phyloP scores from a whole-genome alignment of 2,329 filamentous ascomycete genomes.

The Grosmannia huntii region DNA sequence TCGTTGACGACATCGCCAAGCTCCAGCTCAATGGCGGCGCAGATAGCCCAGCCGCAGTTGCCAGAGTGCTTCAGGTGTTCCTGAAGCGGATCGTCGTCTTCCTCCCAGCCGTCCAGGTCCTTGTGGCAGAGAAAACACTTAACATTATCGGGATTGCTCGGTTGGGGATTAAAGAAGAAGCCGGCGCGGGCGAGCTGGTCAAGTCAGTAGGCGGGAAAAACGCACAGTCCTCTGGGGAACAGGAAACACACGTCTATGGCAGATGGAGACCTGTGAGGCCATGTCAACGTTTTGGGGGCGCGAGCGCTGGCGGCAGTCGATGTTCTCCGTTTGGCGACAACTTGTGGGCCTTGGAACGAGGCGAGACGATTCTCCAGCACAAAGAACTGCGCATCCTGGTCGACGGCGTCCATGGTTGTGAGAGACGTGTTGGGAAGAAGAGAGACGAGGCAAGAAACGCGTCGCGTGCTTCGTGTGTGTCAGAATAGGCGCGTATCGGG shows the following conservation, averaged over 20 bases:
- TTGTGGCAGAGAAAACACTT: slow-evolving; percentile 79
- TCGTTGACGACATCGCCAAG: slow-evolving; percentile 51
- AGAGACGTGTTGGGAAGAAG: neutral
- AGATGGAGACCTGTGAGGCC: slow-evolving; percentile 64
- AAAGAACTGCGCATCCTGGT: slow-evolving; percentile 35
- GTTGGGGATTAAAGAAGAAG: slow-evolving; percentile 74
- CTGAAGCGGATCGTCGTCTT: slow-evolving; percentile 65
- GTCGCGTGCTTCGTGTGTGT: neutral
- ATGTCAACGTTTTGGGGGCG: slow-evolving; percentile 46
- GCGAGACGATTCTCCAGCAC: slow-evolving; percentile 66
- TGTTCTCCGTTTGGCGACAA: slow-evolving; percentile 53
- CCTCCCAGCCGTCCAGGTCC: slow-evolving; percentile 83
- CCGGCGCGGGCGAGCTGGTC: slow-evolving; percentile 74
- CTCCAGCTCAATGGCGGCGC: slow-evolving; percentile 47
- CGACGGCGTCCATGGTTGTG: slow-evolving; percentile 16
- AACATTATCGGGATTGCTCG: slow-evolving; percentile 71
- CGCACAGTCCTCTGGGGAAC: slow-evolving; percentile 17
- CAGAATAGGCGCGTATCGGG: neutral
- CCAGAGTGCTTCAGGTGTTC: slow-evolving; percentile 79
- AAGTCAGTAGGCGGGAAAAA: neutral
- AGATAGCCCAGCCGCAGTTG: slow-evolving; percentile 78
- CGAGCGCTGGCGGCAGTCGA: slow-evolving; percentile 51
- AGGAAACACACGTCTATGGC: slow-evolving; percentile 48
- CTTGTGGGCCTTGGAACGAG: slow-evolving; percentile 59
- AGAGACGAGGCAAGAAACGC: neutral